Evolutionary conservation across 2,329 filamentous ascomycete species (phyloP), one percentile per base, ranked within the genome.

Genomic region (Seiridium cupressi): DNA sequence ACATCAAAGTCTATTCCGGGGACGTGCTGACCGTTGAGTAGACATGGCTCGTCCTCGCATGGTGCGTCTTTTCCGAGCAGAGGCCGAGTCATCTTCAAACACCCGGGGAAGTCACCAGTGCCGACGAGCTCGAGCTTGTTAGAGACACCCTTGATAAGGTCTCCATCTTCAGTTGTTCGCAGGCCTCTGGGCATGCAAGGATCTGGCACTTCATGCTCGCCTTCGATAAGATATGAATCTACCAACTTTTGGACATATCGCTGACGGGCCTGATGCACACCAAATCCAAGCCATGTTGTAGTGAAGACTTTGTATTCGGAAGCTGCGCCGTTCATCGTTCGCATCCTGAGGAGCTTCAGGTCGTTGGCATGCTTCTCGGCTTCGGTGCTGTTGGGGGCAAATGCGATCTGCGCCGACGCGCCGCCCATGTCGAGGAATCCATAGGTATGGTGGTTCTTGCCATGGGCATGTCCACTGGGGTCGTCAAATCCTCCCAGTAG

Each of bases 351-450:
- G 11, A 98, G 75, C 64, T 93, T 97, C 59, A 99, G 78, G 71
- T 98, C 93, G 63, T 97, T 85, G 0, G 92, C 89, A 73, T 99
- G 96, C 70, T 93, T 95, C 69, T 88, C 85, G 1, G 93, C 89
- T 73, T 99, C 95, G 1, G 95, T 98, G 3, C 84, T 78, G 74
- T 99, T 99, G 1, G 95, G 95, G 2, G 93, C 94, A 74, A 99
- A 99, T 0, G 96, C 95, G 70, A 99, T 98, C 76, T 99, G 95
- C 13, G 95, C 94, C 0, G 94, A 98, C 34, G 95, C 95, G 56
- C 95, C 95, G 55, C 95, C 95, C 96, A 99, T 99, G 72, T 99
- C 95, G 62, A 99, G 79, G 70, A 99, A 99, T 0, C 95, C 95
- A 74, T 98, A 99, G 0, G 95, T 99, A 70, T 93, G 91, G 72